These are phyloP conservation scores for Pseudotsuga menziesii DNA, from an alignment of 75 land plant species.

Conservation along the genomic window DNA sequence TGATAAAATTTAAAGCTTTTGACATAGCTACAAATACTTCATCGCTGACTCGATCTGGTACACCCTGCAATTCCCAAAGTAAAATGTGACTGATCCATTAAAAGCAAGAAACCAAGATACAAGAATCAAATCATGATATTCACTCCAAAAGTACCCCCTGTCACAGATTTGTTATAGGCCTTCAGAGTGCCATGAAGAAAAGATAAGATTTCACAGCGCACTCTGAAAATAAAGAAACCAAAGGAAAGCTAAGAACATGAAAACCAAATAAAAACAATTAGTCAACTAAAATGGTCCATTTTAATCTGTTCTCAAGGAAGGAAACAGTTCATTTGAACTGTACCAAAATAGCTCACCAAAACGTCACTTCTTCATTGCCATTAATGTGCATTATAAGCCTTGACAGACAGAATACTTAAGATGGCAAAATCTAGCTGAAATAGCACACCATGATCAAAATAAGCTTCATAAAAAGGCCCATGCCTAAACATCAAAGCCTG, in stretches of 20 bases:
- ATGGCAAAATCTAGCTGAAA: background rate
- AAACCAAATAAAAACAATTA: background rate
- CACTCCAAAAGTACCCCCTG: too few species aligned
- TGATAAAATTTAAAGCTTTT: conserved; percentile 95
- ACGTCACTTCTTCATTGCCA: background rate
- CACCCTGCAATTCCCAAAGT: conserved; percentile 46
- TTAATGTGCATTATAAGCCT: background rate
- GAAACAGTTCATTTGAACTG: background rate
- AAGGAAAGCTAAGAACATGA: background rate
- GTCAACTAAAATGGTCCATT: background rate
- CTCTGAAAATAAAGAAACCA: background rate
- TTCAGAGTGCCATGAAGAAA: background rate
- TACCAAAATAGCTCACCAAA: background rate
- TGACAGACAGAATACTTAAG: background rate
- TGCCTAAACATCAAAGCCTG: background rate
- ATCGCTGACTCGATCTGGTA: conserved; percentile 88
- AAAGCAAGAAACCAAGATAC: background rate
- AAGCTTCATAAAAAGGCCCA: background rate
- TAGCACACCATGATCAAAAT: background rate
- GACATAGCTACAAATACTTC: conserved; percentile 99
- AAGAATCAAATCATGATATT: background rate
- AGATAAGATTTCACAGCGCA: background rate
- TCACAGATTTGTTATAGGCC: too few species aligned
- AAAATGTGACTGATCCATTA: background rate
- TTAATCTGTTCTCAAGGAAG: background rate